Evolutionary conservation across 768 basidiomycete genomes (phyloP).

Genomic region (Hericium alpestre): DNA sequence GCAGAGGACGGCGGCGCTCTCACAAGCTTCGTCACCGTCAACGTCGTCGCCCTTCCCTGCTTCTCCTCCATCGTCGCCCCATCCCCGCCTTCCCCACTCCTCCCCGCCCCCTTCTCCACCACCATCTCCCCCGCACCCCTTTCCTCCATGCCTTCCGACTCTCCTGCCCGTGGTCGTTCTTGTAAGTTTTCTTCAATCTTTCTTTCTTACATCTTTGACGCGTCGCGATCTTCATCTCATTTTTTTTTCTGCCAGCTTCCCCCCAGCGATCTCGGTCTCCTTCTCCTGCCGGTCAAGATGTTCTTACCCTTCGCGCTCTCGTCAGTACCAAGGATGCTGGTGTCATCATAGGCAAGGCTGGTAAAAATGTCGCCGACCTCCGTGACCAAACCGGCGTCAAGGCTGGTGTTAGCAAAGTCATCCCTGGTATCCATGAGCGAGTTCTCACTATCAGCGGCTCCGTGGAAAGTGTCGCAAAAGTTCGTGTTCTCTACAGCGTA

Average conservation of each 20-base stretch:
- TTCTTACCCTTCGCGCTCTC: slow-evolving; percentile 84
- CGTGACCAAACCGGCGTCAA: slow-evolving; percentile 94
- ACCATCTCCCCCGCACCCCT: slow-evolving; percentile 22
- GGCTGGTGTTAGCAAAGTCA: slow-evolving; percentile 98
- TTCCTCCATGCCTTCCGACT: slow-evolving; percentile 55
- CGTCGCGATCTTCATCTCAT: slow-evolving; percentile 14
- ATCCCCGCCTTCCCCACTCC: slow-evolving; percentile 17
- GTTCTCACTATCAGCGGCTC: slow-evolving; percentile 90
- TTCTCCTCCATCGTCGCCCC: slow-evolving; percentile 17
- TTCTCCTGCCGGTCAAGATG: slow-evolving; percentile 60
- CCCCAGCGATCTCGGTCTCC: slow-evolving; percentile 64
- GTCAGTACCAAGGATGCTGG: slow-evolving; percentile 97
- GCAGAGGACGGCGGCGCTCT: slow-evolving; percentile 1
- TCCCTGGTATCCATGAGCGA: slow-evolving; percentile 93
- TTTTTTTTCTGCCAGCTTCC: slow-evolving; percentile 30
- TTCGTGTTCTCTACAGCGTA: slow-evolving; percentile 21
- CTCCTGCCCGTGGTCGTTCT: slow-evolving; percentile 41
- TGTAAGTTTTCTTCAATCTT: slow-evolving; percentile 26
- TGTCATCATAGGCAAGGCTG: slow-evolving; percentile 92
- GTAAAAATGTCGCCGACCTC: slow-evolving; percentile 95
- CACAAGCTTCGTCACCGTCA: slow-evolving; percentile 2
- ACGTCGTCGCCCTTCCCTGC: slow-evolving; percentile 3
- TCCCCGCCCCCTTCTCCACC: slow-evolving; percentile 19
- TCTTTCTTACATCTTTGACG: slow-evolving; percentile 7
- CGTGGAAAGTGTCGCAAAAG: slow-evolving; percentile 89